Evolutionary conservation across 2,329 filamentous ascomycete genomes (phyloP).

Genomic region (Aureobasidium pullulans): DNA sequence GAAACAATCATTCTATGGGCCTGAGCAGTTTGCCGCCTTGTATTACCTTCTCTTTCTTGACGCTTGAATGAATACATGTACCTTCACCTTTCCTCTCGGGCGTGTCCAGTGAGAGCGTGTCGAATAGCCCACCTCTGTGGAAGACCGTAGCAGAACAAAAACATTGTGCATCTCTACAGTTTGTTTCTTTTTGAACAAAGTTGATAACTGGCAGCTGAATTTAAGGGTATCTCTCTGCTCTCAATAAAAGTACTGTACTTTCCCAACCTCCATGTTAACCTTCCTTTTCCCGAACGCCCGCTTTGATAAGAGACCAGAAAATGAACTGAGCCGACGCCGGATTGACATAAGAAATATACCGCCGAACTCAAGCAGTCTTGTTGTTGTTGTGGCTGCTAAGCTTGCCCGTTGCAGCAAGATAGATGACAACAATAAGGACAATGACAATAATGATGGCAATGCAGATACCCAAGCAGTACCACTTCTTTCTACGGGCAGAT

Average conservation of each 20-base stretch:
- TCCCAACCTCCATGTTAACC: background rate
- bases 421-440: slow-evolving; percentile 32
- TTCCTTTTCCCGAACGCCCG: background rate
- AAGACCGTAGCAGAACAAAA: no score
- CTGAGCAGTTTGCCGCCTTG: no score
- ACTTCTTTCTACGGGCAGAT: slow-evolving; percentile 86
- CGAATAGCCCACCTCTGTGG: no score
- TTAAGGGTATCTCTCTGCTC: slow-evolving; percentile 9
- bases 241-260: background rate
- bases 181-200: no score
- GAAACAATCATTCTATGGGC: no score
- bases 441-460: slow-evolving; percentile 31
- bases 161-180: no score
- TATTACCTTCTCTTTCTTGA: no score
- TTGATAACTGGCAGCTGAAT: background rate
- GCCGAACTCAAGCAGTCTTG: background rate
- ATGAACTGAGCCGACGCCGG: background rate
- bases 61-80: no score
- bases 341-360: background rate
- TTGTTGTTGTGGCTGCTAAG: slow-evolving; percentile 6
- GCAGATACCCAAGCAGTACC: slow-evolving; percentile 79
- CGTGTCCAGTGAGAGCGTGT: no score
- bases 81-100: no score
- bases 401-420: slow-evolving; percentile 20
- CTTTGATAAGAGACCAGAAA: background rate